Evolutionary conservation across 2,329 filamentous ascomycete genomes (phyloP), one percentile per base, ranked within the genome.

Genomic region (Aspergillus arachidicola): DNA sequence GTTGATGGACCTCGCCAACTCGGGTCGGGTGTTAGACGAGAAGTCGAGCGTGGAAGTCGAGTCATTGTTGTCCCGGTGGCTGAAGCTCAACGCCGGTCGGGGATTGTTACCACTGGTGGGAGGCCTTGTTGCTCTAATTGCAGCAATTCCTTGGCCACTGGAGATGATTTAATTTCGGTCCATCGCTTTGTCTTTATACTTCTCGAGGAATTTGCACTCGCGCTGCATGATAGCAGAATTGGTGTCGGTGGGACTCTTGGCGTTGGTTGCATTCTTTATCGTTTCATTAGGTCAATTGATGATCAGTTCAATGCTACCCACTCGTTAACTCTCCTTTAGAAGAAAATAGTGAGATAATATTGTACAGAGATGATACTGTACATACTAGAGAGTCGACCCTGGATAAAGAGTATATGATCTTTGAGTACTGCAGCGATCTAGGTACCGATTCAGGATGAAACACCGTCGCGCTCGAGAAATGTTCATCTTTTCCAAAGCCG

Each of bases 1-100:
- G 10, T 64, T 79, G 56, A 32, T 70, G 41, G 68, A 66, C n/a
- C 68, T 67, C 41, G 71, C 70, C 12, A 36, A 61, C 14, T 46
- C 50, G 4, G 58, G 50, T 9, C 62, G 63, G 54, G 28, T 56
- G 19, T 54, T 58, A 19, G 60, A 58, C 19, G 63, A 62, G 16
- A 64, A 68, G 41, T 63, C 68, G 4, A 45, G 58, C 12, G 50
- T 28, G 34, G 66, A 70, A 34, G 54, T 70, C 1, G 68, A 56
- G 28, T 57, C 36, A 3, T 32, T 66, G 53, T 46, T 70, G 36
- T 11, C 48, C 23, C 51, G 28, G 14, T 69, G 67, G 68, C 55
- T 38, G 21, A 51, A 53, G 3, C 43, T 69, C 38, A 70, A 70
- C 64, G 58, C 34, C 2, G 45, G 69, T 16, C 53, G 68, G 23